Conservation (phyloP, 495 filamentous ascomycete genomes). For the Bryoglossum gracile region DNA sequence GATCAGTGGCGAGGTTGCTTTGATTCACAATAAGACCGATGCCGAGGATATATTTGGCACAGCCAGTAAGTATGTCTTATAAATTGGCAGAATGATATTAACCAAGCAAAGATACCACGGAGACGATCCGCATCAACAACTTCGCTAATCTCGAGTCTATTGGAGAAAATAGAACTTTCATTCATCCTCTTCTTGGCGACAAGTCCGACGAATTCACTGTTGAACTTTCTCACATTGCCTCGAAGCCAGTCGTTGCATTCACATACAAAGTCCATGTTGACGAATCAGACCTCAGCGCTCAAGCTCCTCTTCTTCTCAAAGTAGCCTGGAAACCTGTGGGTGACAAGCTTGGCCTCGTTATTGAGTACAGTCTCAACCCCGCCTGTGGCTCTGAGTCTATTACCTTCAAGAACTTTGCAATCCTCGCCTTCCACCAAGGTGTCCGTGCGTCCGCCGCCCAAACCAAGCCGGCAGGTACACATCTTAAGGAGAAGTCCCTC, state of each 20-base stretch:
- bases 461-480: slow-evolving; percentile 68
- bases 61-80: slow-evolving; percentile 30
- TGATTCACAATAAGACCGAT: slow-evolving; percentile 66
- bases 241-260: slow-evolving; percentile 73
- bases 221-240: slow-evolving; percentile 44
- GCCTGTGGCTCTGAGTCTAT: slow-evolving; percentile 49
- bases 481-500: slow-evolving; percentile 79
- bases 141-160: slow-evolving; percentile 89
- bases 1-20: slow-evolving; percentile 83
- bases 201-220: slow-evolving; percentile 77
- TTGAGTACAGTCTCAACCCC: slow-evolving; percentile 84
- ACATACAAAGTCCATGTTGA: slow-evolving; percentile 91
- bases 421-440: slow-evolving; percentile 74
- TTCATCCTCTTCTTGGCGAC: slow-evolving; percentile 56
- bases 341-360: slow-evolving; percentile 71
- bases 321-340: slow-evolving; percentile 79
- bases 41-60: slow-evolving; percentile 32
- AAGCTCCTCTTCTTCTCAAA: slow-evolving; percentile 70
- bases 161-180: slow-evolving; percentile 86
- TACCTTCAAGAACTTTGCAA: slow-evolving; percentile 69
- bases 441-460: slow-evolving; percentile 54
- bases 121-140: slow-evolving; percentile 81
- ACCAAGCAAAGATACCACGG: too few species aligned
- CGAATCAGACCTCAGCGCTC: slow-evolving; percentile 48
- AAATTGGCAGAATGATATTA: too few species aligned